Conservation (phyloP, 1,284 basidiomycete species). For the Pseudozyma flocculosa region DNA sequence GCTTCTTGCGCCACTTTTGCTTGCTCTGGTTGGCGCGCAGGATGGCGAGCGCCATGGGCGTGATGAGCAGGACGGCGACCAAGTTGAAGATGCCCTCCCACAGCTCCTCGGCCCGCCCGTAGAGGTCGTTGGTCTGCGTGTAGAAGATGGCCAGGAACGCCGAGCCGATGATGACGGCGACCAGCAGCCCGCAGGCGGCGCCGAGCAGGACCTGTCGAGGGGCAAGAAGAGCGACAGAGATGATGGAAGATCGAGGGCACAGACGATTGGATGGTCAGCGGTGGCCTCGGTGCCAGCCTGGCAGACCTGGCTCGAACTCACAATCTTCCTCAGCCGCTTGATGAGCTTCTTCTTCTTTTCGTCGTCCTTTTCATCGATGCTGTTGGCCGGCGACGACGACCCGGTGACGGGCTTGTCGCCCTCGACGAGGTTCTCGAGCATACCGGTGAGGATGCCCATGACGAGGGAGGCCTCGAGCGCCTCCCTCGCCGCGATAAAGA, state of each 20-base stretch:
- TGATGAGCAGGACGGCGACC: conserved; percentile 52
- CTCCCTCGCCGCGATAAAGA: conserved; percentile 55
- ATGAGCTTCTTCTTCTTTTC: conserved; percentile 15
- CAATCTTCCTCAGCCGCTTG: conserved; percentile 43
- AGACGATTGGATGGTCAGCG: no score
- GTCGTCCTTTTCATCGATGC: conserved; percentile 8
- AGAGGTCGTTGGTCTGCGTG: conserved; percentile 62
- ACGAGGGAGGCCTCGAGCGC: conserved; percentile 54
- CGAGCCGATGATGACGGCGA: conserved; percentile 51
- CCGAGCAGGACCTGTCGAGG: conserved; percentile 27
- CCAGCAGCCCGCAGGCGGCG: conserved; percentile 38
- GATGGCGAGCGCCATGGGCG: conserved; percentile 55
- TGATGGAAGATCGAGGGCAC: no score
- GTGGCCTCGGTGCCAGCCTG: no score
- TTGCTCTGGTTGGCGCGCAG: conserved; percentile 48
- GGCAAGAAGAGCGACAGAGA: not conserved
- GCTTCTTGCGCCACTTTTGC: conserved; percentile 51
- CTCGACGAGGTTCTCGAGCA: conserved; percentile 49
- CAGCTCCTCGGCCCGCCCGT: conserved; percentile 59
- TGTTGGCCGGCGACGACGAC: conserved; percentile 4
- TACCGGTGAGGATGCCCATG: conserved; percentile 52
- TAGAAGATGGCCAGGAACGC: conserved; percentile 55
- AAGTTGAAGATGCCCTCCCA: conserved; percentile 57
- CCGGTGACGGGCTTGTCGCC: conserved; percentile 21
- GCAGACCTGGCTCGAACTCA: conserved; percentile 13